phyloP scores from a whole-genome alignment of 768 basidiomycete genomes.

The Psilocybe azurescens region DNA sequence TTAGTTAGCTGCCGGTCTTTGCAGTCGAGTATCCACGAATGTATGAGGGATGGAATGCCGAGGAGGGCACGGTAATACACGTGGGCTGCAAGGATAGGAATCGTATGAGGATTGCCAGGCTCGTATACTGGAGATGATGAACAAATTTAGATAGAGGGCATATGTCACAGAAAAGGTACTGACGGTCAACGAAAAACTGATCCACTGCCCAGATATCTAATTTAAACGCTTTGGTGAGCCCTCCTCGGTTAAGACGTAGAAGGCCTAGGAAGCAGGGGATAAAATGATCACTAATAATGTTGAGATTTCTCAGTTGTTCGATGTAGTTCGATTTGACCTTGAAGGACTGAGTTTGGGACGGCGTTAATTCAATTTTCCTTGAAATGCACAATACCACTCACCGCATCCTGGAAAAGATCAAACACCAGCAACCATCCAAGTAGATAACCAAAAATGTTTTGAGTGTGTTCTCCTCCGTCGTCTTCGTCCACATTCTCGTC shows the following conservation, averaged over 20 bases:
- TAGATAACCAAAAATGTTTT: slow-evolving; percentile 69
- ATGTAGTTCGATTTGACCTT: slow-evolving; percentile 87
- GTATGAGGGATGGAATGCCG: slow-evolving; percentile 83
- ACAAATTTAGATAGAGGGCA: neutral
- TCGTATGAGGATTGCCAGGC: slow-evolving; percentile 50
- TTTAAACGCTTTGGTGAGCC: slow-evolving; percentile 72
- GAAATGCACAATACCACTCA: slow-evolving; percentile 41
- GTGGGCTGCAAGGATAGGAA: slow-evolving; percentile 80
- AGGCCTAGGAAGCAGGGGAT: slow-evolving; percentile 75
- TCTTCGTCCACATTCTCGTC: slow-evolving; percentile 38
- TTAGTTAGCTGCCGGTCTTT: slow-evolving; percentile 89
- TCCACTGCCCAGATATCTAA: slow-evolving; percentile 88
- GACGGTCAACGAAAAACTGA: slow-evolving; percentile 79
- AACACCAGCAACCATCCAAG: slow-evolving; percentile 91
- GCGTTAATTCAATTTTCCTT: slow-evolving; percentile 8
- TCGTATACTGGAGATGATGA: slow-evolving; percentile 55
- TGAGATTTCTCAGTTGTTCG: slow-evolving; percentile 78
- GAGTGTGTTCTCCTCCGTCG: slow-evolving; percentile 33
- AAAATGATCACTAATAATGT: slow-evolving; percentile 66
- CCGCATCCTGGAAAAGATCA: slow-evolving; percentile 83
- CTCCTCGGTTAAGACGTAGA: slow-evolving; percentile 65
- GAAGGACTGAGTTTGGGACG: slow-evolving; percentile 64
- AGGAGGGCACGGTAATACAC: slow-evolving; percentile 88
- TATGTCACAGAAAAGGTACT: slow-evolving; percentile 27
- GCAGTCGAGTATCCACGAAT: slow-evolving; percentile 84